Base-by-base conservation (phyloP, 805 yeast genomes). In the Saccharomyces mikatae region DNA sequence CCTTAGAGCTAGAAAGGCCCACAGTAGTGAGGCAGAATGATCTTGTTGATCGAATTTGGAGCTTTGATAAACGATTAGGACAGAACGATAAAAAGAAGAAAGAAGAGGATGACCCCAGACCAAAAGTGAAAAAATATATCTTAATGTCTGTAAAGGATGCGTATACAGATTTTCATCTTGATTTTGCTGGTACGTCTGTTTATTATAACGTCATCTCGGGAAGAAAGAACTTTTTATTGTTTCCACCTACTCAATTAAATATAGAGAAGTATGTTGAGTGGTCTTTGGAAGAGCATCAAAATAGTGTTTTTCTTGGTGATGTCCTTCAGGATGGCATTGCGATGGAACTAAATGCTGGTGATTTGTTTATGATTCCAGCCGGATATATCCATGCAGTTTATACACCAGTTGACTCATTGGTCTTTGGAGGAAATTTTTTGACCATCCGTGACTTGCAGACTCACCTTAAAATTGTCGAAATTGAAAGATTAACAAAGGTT, bases 321-420 rank as follows among this genome's bases (percentile, higher is more conserved):
- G 68, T 80, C 54, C 53, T 71, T 26, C 72, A 72, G 41, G 66
- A 69, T 6, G 88, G 89, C 21, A 72, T 82, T 50, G 78, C 79
- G 52, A 82, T 84, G 17, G 75, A 76, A 6, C 63, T 86, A 22
- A 52, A 59, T 0, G 70, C 80, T 1, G 95, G 95, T 0, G 96
- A 90, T 63, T 75, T 89, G 27, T 77, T 90, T 70, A 75, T 89
- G 13, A 84, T 90, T 21, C 97, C 97, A 2, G 83, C 94, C 46
- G 96, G 96, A 0, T 90, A 96, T 95, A 89, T 90, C 50, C 97
- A 90, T 69, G 83, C 94, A 0, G 97, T 90, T 0, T 82, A 82
- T 63, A 89, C 97, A 0, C 92, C 96, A 0, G 71, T 73, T 14
- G 96, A 90, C 65, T 80, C 95, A 0, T 71, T 89, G 2, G 89